Evolutionary conservation across 2,329 filamentous ascomycete species (phyloP).

Genomic region (Ophiobolus disseminans): DNA sequence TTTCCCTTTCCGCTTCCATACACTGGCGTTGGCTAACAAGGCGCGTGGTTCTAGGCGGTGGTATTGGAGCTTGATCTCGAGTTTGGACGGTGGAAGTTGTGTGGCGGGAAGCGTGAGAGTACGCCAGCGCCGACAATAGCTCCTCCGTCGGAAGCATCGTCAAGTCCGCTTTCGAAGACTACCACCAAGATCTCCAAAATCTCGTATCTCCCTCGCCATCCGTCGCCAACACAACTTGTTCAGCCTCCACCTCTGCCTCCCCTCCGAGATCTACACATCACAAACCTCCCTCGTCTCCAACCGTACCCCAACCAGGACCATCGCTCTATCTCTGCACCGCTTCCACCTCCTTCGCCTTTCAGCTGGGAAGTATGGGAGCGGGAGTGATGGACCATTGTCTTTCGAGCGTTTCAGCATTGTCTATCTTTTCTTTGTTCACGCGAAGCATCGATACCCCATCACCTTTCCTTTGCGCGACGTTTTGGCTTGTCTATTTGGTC

Average conservation of each 20-base stretch:
- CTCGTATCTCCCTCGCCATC: neutral
- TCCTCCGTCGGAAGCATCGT: neutral
- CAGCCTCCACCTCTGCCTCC: neutral
- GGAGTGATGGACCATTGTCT: too few species aligned
- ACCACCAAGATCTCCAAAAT: neutral
- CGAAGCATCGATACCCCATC: slow-evolving; percentile 22
- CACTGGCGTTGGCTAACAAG: slow-evolving; percentile 8
- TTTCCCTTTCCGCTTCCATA: neutral
- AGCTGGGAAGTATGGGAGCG: too few species aligned
- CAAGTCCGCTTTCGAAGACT: too few species aligned
- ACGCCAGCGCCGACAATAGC: neutral
- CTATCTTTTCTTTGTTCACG: slow-evolving; percentile 20
- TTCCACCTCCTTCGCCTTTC: neutral
- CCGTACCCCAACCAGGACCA: slow-evolving; percentile 2
- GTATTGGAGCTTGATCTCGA: slow-evolving; percentile 11
- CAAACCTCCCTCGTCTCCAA: neutral
- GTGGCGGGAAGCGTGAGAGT: neutral
- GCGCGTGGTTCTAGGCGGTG: slow-evolving; percentile 6
- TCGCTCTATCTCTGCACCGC: slow-evolving; percentile 8
- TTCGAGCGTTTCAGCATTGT: slow-evolving; percentile 19
- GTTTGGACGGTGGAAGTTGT: neutral
- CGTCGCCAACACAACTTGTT: neutral
- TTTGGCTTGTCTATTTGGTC: neutral
- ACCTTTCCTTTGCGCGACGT: slow-evolving; percentile 14
- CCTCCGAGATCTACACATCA: slow-evolving; percentile 6